phyloP scores from a whole-genome alignment of 2,329 filamentous ascomycete species.

The Aspergillus glaucus region DNA sequence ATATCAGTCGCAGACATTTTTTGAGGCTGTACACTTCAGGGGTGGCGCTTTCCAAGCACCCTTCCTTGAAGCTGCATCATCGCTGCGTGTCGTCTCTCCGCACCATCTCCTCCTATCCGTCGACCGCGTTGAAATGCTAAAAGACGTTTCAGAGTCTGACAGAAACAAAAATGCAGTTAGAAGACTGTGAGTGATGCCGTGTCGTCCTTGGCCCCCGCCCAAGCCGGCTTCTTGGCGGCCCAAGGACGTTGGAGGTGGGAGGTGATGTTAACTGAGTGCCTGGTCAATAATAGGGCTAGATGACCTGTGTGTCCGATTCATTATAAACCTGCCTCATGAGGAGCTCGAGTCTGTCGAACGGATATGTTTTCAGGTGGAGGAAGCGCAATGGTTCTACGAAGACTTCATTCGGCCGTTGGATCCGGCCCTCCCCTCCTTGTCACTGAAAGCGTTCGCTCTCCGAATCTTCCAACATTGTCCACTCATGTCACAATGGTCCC shows the following conservation, averaged over 20 bases:
- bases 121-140: conserved; percentile 52
- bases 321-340: conserved; percentile 89
- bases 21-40: conserved; percentile 15
- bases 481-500: conserved; percentile 72
- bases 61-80: conserved; percentile 21
- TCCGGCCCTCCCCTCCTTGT: conserved; percentile 75
- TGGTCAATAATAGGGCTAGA: conserved; percentile 65
- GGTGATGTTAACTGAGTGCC: conserved; percentile 16
- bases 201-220: not conserved
- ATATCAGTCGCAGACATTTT: not conserved
- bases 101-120: conserved; percentile 12
- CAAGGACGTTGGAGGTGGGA: not conserved
- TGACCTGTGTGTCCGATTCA: conserved; percentile 95
- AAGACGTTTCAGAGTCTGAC: conserved; percentile 59
- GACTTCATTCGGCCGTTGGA: conserved; percentile 94
- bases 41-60: conserved; percentile 20
- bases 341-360: conserved; percentile 85
- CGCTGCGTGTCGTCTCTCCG: conserved; percentile 12
- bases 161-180: conserved; percentile 73
- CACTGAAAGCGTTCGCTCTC: conserved; percentile 76
- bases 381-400: conserved; percentile 99
- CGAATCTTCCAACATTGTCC: conserved; percentile 93
- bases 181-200: conserved; percentile 64
- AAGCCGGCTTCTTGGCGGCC: not conserved
- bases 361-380: conserved; percentile 97